These are phyloP conservation scores for Lichtheimia ramosa DNA, from an alignment of 371 early-diverging fungal species.

Conservation along the genomic window DNA sequence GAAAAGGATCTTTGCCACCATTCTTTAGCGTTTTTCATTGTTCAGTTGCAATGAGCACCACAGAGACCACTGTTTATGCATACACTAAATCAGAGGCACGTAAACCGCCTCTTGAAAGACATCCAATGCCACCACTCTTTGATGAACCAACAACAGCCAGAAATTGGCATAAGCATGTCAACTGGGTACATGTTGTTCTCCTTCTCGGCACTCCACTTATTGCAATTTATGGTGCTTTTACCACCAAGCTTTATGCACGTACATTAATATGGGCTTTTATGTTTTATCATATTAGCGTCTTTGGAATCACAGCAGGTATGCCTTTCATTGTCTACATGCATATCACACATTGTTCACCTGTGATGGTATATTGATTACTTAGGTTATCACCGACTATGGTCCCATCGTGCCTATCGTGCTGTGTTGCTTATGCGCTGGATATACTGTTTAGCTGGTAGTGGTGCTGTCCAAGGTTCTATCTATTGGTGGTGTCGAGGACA, in stretches of 20 bases:
- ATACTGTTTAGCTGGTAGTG: constrained; percentile 68
- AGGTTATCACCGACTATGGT: constrained; percentile 84
- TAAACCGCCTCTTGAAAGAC: constrained; percentile 41
- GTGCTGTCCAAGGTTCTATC: constrained; percentile 81
- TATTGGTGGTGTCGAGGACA: constrained; percentile 88
- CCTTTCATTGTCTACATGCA: not conserved
- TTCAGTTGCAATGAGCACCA: not conserved
- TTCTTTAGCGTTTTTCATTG: no score
- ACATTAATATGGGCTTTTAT: constrained; percentile 75
- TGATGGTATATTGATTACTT: not conserved
- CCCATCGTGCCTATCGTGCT: constrained; percentile 77
- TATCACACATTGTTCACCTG: not conserved
- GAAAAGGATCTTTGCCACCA: no score
- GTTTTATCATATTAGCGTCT: constrained; percentile 83
- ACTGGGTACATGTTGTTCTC: constrained; percentile 81
- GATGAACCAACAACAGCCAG: constrained; percentile 48
- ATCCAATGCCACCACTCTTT: constrained; percentile 51
- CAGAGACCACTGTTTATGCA: constrained; percentile 22
- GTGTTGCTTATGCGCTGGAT: constrained; percentile 54
- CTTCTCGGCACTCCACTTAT: constrained; percentile 78
- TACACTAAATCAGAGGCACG: constrained; percentile 50
- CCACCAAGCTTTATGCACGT: constrained; percentile 63
- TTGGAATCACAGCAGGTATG: constrained; percentile 90
- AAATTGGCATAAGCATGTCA: constrained; percentile 63
- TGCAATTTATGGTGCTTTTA: constrained; percentile 77